Base-by-base conservation (phyloP, 202 grass and related monocot species). In the Alloteropsis angusta region DNA sequence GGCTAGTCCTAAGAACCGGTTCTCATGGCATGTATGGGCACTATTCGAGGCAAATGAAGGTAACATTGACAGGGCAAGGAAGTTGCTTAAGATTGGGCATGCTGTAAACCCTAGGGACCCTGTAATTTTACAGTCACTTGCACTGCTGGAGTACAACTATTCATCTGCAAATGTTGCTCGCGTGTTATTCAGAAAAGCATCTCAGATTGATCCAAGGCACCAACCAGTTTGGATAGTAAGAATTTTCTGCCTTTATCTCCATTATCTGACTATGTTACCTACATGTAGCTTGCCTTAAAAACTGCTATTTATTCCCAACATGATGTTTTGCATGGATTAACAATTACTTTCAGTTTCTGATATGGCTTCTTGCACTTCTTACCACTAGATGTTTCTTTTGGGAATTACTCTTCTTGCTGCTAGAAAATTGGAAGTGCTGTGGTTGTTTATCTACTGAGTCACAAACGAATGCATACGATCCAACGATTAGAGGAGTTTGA, bases 21-120 rank as follows among this genome's bases (percentile, higher is more conserved):
- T 98, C 59, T 93, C 95, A 57, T 98, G 95, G 95, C 95, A 98
- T 90, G 81, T 98, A 21, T 98, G 95, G 95, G 95, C 89, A 73
- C 64, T 98, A 46, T 94, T 94, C 82, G 95, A 98, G 81, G 92
- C 87, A 60, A 90, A 85, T 84, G 87, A 92, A 75, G 95, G 85
- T 47, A 74, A 77, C 50, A 84, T 84, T 65, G 78, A 94, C 82
- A 88, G 78, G 80, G 95, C 87, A 90, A 92, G 92, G 71, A 98
- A 92, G 74, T 93, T 98, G 84, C 76, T 94, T 60, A 98, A 98
- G 88, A 90, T 98, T 83, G 95, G 95, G 28, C 89, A 98, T 89
- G 89, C 89, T 68, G 84, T 93, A 63, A 98, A 98, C 84, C 91
- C 89, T 69, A 95, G 82, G 77, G 95, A 98, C 64, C 84, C 95